A percentile compares a stretch with the other conserved stretches of the same genome.
phyloP scores from a whole-genome alignment of 495 filamentous ascomycete species.

The Daldinia loculata region DNA sequence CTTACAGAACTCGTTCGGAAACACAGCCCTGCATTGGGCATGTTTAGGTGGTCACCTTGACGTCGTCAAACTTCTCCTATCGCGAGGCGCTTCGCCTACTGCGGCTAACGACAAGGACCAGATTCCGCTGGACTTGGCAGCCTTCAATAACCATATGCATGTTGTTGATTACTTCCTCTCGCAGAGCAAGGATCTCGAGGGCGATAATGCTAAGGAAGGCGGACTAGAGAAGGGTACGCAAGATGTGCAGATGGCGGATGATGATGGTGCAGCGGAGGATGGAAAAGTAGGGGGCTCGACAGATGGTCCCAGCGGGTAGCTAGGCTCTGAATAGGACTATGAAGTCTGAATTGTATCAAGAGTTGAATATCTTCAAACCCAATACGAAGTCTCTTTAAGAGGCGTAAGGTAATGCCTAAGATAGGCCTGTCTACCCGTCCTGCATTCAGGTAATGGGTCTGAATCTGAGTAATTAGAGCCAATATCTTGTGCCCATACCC shows the following conservation, averaged over 20 bases:
- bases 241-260: slow-evolving; percentile 40
- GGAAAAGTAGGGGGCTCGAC: background rate
- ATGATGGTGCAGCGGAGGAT: slow-evolving; percentile 1
- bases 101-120: slow-evolving; percentile 83
- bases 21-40: slow-evolving; percentile 93
- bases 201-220: slow-evolving; percentile 53
- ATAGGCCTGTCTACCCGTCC: no score
- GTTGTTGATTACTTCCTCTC: slow-evolving; percentile 72
- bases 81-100: slow-evolving; percentile 73
- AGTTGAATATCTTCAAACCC: background rate
- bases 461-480: no score
- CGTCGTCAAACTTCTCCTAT: slow-evolving; percentile 77
- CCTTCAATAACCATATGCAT: slow-evolving; percentile 71
- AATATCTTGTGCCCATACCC: no score
- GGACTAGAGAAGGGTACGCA: slow-evolving; percentile 41
- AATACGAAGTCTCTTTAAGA: no score
- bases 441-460: no score
- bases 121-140: slow-evolving; percentile 85
- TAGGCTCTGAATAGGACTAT: background rate
- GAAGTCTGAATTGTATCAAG: background rate
- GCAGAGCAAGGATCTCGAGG: slow-evolving; percentile 64
- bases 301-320: background rate
- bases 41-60: slow-evolving; percentile 85
- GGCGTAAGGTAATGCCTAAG: no score
- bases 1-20: slow-evolving; percentile 77